Evolutionary conservation across 2,329 filamentous ascomycete species (phyloP), one percentile per base, ranked within the genome.

Genomic region (Phyllosticta citrichinensis): DNA sequence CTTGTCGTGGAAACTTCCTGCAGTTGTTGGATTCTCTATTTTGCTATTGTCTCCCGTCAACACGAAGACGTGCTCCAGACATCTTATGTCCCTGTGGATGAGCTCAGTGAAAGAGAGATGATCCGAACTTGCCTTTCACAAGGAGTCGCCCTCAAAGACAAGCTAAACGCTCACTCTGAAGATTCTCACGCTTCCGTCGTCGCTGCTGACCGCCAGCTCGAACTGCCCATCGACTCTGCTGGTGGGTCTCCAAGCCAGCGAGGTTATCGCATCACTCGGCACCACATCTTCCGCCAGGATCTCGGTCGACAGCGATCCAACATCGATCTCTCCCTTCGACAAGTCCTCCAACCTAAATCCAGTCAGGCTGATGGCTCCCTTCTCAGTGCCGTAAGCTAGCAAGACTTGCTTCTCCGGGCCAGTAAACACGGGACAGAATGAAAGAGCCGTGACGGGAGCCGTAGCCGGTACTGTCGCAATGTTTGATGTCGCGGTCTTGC

Each of bases 131-230:
- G 33, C 33, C 33, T 40, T 17, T 40, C 33, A 17, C 33, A 40
- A 17, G 12, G 27, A 10, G 4, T 30, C 33, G 33, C 11, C 14
- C 11, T 14, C 14, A 5, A 2, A 17, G 33, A 12, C 10, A 40
- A 40, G 14, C 53, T 20, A 59, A 14, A 55, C 17, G 19, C 24
- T 55, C 35, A 62, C 56, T 10, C 58, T 55, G 52, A 61, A 73
- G 1, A 78, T 67, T 33, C 75, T 67, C 14, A 77, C 64, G 3
- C 73, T 75, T 4, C 65, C 69, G 66, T 78, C 76, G 57, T 77
- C 75, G 57, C 75, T 76, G 17, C 71, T 73, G 9, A 74, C 71
- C 4, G 74, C 74, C 60, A 77, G 65, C 62, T 75, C 69, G 24
- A 57, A 53, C 52, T 58, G 40, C 8, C 58, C 63, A 12, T 20